Conservation (phyloP, 495 filamentous ascomycete genomes). For the Saxophila tyrrhenica region DNA sequence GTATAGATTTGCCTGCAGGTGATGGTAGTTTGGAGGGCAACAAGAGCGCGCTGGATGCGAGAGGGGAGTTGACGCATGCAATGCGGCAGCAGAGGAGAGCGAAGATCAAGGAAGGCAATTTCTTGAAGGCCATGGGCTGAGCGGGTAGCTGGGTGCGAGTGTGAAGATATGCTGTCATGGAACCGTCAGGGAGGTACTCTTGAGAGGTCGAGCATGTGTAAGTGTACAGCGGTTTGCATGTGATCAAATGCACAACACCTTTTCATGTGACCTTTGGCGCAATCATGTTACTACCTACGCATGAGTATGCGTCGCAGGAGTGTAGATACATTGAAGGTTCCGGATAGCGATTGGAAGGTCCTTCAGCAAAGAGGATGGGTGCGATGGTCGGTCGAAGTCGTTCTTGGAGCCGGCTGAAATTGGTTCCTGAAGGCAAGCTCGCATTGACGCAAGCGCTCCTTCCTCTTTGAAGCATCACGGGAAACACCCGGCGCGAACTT, state of each 20-base stretch:
- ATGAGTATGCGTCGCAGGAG: too few relatives aligned
- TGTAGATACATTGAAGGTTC: too few relatives aligned
- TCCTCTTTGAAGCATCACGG: not conserved
- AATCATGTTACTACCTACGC: not conserved
- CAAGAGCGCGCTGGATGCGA: constrained; percentile 44
- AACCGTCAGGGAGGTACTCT: not conserved
- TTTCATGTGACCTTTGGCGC: not conserved
- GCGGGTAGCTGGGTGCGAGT: not conserved
- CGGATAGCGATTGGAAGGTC: too few relatives aligned
- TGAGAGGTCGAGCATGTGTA: not conserved
- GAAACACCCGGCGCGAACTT: not conserved
- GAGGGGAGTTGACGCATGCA: constrained; percentile 54
- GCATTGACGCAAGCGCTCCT: not conserved
- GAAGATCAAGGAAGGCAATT: constrained; percentile 85
- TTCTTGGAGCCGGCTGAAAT: too few relatives aligned
- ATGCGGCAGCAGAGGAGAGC: constrained; percentile 63
- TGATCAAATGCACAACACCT: not conserved
- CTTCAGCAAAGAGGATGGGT: too few relatives aligned
- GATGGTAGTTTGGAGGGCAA: constrained; percentile 46
- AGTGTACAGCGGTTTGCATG: not conserved
- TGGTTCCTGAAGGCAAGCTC: too few relatives aligned
- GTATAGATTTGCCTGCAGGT: constrained; percentile 60
- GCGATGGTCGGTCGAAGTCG: too few relatives aligned
- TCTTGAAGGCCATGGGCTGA: constrained; percentile 67
- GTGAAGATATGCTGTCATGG: not conserved